Base-by-base conservation (phyloP, 345 rosid genomes). In the Acer yangbiense region DNA sequence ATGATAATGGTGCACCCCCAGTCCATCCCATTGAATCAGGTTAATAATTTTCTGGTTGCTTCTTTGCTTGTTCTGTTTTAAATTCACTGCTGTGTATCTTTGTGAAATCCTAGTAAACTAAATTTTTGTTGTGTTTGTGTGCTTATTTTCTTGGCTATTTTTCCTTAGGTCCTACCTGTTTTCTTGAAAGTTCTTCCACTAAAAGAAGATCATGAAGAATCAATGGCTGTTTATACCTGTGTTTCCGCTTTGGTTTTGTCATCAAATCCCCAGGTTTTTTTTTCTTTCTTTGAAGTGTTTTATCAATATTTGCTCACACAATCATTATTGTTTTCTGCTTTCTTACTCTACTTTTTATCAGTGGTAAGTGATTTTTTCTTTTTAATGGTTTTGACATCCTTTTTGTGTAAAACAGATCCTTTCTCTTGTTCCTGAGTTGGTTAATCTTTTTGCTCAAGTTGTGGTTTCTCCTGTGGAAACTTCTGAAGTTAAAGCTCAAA, bases 181-280 rank as follows among this genome's bases (percentile, higher is more conserved):
- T 89, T 97, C 69, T 48, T 97, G 83, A 97, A 89, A 87, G 94
- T 87, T 66, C 97, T 97, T 82, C 99, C 99, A 54, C 71, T 97
- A 57, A 94, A 89, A 83, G 99, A 97, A 88, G 98, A 97, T 77
- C 96, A 75, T 18, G 99, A 97, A 76, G 99, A 97, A 82, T 97
- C 99, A 55, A 83, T 88, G 88, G 87, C 95, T 58, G 97, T 97
- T 58, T 94, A 94, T 83, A 86, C 85, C 71, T 97, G 98, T 86
- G 83, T 94, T 74, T 93, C 89, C 70, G 81, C 90, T 44, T 97
- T 94, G 69, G 94, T 97, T 72, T 80, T 91, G 81, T 78, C 97
- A 27, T 94, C 98, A 76, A 92, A 94, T 78, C 90, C 92, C 27
- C 93, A 93, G 93, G 99, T 94, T 83, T 29, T 25, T 25, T 25